These are phyloP conservation scores for Pontederia crassipes DNA, from an alignment of 176 grass and related monocot genomes.

Conservation along the genomic window DNA sequence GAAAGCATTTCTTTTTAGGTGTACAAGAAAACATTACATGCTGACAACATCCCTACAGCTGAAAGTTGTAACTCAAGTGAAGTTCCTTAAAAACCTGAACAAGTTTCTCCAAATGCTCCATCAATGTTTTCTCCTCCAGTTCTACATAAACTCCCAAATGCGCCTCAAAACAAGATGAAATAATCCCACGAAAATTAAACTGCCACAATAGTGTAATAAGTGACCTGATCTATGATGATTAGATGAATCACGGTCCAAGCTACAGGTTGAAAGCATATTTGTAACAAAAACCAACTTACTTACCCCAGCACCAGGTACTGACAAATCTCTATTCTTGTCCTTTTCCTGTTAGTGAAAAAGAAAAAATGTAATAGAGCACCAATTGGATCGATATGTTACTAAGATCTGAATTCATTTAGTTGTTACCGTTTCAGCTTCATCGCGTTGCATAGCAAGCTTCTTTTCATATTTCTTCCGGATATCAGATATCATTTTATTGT, in stretches of 20 bases:
- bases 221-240: neutral
- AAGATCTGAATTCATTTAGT: conserved; percentile 6
- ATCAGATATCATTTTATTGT: conserved; percentile 80
- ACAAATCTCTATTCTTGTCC: conserved; percentile 80
- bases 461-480: conserved; percentile 97
- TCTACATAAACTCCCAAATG: conserved; percentile 92
- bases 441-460: conserved; percentile 46
- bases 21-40: conserved; percentile 4
- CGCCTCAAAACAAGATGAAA: conserved; percentile 97
- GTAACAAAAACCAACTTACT: conserved; percentile 36
- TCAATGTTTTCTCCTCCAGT: conserved; percentile 89
- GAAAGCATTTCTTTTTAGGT: conserved; percentile 12
- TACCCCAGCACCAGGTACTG: conserved; percentile 80
- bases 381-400: neutral
- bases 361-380: conserved; percentile 16
- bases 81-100: conserved; percentile 46
- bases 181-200: conserved; percentile 98
- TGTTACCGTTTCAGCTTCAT: conserved; percentile 42
- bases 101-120: conserved; percentile 97
- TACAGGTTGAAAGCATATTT: neutral
- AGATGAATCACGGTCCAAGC: no score
- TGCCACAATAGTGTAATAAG: conserved; percentile 27
- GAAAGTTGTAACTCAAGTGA: neutral
- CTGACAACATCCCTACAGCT: neutral
- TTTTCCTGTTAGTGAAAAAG: conserved; percentile 54